Conservation (phyloP, 805 yeast species). For the Wickerhamiella sorbophila region DNA sequence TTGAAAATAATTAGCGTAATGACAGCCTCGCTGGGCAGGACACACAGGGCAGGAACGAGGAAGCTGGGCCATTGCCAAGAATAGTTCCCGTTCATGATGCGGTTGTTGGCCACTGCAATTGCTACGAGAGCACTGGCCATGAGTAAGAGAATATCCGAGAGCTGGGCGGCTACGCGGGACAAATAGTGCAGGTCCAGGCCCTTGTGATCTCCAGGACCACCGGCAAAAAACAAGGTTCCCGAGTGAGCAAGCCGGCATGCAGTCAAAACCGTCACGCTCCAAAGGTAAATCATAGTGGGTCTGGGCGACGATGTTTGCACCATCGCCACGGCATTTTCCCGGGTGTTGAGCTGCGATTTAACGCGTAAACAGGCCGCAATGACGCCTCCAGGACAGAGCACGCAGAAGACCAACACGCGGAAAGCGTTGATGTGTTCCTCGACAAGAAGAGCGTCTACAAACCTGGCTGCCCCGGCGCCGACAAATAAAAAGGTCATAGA, state of each 20-base stretch:
- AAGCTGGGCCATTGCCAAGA: constrained; percentile 18
- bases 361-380: not conserved
- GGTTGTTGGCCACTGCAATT: constrained; percentile 11
- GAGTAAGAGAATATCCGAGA: constrained; percentile 1
- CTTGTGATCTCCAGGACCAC: not conserved
- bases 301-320: not conserved
- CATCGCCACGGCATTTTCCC: not conserved
- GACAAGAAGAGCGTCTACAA: not conserved
- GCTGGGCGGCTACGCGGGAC: constrained; percentile 4
- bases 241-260: not conserved
- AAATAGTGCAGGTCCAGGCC: constrained; percentile 4
- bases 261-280: not conserved
- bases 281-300: not conserved
- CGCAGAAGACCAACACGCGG: not conserved
- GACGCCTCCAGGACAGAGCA: not conserved
- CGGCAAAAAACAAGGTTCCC: not conserved
- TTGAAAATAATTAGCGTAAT: not conserved
- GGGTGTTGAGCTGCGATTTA: not conserved
- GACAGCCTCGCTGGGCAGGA: constrained; percentile 5
- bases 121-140: constrained; percentile 12
- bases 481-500: not conserved
- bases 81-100: constrained; percentile 9
- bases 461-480: not conserved
- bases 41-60: constrained; percentile 6
- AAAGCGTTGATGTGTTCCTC: not conserved